These are phyloP conservation scores for Asclepias syriaca DNA, from an alignment of 257 asterid genomes.

Conservation along the genomic window DNA sequence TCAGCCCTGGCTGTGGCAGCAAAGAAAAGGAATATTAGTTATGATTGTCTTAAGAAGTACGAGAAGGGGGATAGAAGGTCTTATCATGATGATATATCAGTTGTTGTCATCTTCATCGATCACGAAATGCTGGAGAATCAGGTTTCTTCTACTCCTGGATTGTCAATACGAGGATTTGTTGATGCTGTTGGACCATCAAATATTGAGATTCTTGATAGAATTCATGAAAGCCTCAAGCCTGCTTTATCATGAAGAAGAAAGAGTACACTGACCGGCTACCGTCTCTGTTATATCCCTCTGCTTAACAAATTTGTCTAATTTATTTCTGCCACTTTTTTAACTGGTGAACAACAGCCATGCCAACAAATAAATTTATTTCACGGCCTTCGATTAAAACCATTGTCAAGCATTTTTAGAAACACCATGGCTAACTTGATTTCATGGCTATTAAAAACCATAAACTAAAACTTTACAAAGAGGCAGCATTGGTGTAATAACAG, in stretches of 20 bases:
- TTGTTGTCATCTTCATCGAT: conserved; percentile 61
- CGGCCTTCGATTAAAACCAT: no score
- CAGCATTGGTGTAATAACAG: neutral
- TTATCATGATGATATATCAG: conserved; percentile 68
- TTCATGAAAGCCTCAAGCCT: conserved; percentile 15
- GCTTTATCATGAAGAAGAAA: conserved; percentile 11
- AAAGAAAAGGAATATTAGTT: conserved; percentile 34
- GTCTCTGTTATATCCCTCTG: no score
- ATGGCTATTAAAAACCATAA: neutral
- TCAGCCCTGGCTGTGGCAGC: conserved; percentile 47
- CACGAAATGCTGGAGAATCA: conserved; percentile 32
- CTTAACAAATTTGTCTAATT: neutral
- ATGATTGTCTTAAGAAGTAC: conserved; percentile 39
- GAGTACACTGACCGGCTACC: neutral
- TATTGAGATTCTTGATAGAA: conserved; percentile 30
- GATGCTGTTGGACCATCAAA: conserved; percentile 48
- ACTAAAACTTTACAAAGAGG: neutral
- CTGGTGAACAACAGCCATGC: no score
- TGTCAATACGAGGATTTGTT: conserved; percentile 52
- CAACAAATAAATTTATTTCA: no score
- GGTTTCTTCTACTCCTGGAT: conserved; percentile 25
- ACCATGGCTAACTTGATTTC: neutral
- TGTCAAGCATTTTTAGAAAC: no score
- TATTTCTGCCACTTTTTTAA: neutral
- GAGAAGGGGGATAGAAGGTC: conserved; percentile 47